These are phyloP conservation scores for Styphnolobium japonicum DNA, from an alignment of 306 rosid genomes.

Conservation along the genomic window DNA sequence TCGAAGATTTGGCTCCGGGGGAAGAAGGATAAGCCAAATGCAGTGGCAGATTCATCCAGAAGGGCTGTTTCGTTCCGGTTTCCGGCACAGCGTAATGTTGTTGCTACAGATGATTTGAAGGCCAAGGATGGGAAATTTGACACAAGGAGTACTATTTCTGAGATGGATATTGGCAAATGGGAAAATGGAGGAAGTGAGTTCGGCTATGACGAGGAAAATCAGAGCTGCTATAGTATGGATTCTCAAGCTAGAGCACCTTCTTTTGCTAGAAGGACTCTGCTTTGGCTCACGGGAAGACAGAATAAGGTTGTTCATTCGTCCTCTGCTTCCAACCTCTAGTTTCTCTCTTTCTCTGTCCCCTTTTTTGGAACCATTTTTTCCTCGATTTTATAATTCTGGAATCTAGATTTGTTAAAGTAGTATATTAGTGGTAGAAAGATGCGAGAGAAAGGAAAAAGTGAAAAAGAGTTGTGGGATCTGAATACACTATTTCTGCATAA, in stretches of 20 bases:
- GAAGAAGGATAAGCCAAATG: conserved; percentile 44
- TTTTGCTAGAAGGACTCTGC: conserved; percentile 82
- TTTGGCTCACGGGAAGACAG: conserved; percentile 89
- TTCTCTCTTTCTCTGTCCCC: not conserved
- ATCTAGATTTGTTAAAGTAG: conserved; percentile 16
- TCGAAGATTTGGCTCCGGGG: conserved; percentile 90
- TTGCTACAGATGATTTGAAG: conserved; percentile 40
- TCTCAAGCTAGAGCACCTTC: conserved; percentile 77
- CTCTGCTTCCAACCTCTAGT: conserved; percentile 50
- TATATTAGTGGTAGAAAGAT: conserved; percentile 31
- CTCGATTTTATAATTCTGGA: conserved; percentile 13
- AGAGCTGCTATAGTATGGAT: conserved; percentile 71
- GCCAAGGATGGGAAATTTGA: conserved; percentile 35
- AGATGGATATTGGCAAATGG: conserved; percentile 55
- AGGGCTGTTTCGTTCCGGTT: conserved; percentile 75
- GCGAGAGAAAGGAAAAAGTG: conserved; percentile 14
- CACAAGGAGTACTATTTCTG: conserved; percentile 57
- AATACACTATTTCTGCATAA: conserved; percentile 32
- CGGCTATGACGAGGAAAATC: conserved; percentile 59
- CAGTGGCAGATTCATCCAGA: conserved; percentile 42
- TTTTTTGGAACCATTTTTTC: conserved; percentile 14
- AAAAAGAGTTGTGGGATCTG: conserved; percentile 19
- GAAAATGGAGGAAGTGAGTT: conserved; percentile 62
- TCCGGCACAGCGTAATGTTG: conserved; percentile 34
- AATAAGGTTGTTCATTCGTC: conserved; percentile 86